These are phyloP conservation scores for Elasticomyces elasticus DNA, from an alignment of 495 filamentous ascomycete species.

Conservation along the genomic window DNA sequence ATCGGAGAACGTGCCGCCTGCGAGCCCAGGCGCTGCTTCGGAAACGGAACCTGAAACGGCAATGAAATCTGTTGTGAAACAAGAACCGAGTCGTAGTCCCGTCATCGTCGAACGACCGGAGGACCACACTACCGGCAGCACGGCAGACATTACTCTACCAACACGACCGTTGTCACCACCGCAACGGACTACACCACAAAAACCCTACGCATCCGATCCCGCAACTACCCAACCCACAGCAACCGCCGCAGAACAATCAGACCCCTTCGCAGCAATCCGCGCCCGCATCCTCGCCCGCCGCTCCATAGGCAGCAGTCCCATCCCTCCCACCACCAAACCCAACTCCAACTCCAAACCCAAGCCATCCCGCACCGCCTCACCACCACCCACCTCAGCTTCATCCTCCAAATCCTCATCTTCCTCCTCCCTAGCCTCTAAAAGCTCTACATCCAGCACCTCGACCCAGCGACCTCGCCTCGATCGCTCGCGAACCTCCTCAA, in stretches of 20 bases:
- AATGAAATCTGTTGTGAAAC: too few relatives aligned
- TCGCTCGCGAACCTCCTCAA: slow-evolving; percentile 6
- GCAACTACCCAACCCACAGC: not conserved
- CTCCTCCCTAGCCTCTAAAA: slow-evolving; percentile 38
- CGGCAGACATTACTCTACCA: too few relatives aligned
- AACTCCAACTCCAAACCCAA: not conserved
- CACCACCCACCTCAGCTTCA: slow-evolving; percentile 5
- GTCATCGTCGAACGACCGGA: too few relatives aligned
- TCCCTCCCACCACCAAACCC: slow-evolving; percentile 3
- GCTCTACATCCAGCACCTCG: slow-evolving; percentile 39
- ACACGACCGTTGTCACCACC: too few relatives aligned
- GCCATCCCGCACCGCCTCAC: slow-evolving; percentile 3
- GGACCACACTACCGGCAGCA: too few relatives aligned
- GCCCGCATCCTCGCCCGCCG: slow-evolving; percentile 21
- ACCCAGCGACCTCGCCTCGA: slow-evolving; percentile 13
- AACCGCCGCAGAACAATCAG: not conserved
- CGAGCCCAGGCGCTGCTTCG: too few relatives aligned
- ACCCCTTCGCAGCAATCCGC: slow-evolving; percentile 22
- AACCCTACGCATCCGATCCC: too few relatives aligned
- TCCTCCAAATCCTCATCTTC: slow-evolving; percentile 24
- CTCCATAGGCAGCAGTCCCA: slow-evolving; percentile 20
- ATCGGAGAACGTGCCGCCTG: too few relatives aligned
- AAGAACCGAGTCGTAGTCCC: too few relatives aligned
- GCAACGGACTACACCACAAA: too few relatives aligned
- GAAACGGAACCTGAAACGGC: too few relatives aligned